Conservation (phyloP, 1,284 basidiomycete species). For the Melampsora americana region DNA sequence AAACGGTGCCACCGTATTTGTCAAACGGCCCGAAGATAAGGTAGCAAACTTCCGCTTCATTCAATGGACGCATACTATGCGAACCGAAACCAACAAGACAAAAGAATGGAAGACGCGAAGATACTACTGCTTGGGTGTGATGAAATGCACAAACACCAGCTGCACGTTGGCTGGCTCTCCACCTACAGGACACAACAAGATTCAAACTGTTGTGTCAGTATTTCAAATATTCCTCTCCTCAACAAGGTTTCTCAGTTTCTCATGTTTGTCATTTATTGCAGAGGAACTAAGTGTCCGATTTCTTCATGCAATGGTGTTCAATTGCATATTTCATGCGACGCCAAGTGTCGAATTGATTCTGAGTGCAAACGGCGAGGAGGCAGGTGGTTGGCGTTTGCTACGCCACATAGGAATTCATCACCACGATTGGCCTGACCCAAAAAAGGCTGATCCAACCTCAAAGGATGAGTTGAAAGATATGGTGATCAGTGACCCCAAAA, state of each 20-base stretch:
- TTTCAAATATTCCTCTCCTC: too few species aligned
- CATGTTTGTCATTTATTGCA: not conserved
- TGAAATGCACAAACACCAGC: not conserved
- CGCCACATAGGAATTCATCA: conserved; percentile 1
- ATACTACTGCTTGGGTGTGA: not conserved
- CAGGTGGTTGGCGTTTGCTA: not conserved
- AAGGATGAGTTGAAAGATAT: not conserved
- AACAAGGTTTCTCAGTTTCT: not conserved
- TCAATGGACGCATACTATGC: too few species aligned
- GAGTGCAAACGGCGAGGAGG: not conserved
- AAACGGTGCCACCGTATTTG: not conserved
- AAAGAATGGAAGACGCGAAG: not conserved
- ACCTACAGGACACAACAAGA: too few species aligned
- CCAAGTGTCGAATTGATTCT: not conserved
- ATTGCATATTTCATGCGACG: not conserved
- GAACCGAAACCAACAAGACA: not conserved
- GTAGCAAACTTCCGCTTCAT: not conserved
- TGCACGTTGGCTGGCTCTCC: conserved; percentile 5
- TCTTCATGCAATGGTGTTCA: not conserved
- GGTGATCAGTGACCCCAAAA: not conserved
- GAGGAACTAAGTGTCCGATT: not conserved
- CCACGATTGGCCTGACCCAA: conserved; percentile 8
- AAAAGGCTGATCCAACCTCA: not conserved
- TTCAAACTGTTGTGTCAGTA: too few species aligned
- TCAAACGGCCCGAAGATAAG: not conserved